Base-by-base conservation (phyloP, 169 alveolate species). In the Cryptosporidium meleagridis region DNA sequence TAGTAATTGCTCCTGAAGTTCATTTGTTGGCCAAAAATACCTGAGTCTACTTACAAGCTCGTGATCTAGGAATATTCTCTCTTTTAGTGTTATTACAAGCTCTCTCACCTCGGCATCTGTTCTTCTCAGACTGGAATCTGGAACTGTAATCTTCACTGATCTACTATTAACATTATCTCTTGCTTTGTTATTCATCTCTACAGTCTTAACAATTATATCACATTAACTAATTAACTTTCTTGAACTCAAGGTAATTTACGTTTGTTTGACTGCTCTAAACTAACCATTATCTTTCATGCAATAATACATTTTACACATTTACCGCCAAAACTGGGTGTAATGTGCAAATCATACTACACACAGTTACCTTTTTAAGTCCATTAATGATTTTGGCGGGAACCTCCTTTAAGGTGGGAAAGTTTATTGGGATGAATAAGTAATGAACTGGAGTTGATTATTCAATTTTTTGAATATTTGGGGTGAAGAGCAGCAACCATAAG, bases 71-170 rank as follows among this genome's bases (percentile, higher is more conserved):
- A 62, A 80, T n/a, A 80, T 80, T 44, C 89, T 59, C 70, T 80
- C 89, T 18, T 80, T 80, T 73, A 80, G 2, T 4, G 69, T 18
- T 9, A 59, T 44, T 18, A 80, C 80, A 12, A 80, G 51, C 70
- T 65, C 89, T 37, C 89, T 80, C 31, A 80, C 89, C 14, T 80
- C 89, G 4, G 18, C 12, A 18, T 80, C 89, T 62, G 89, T 80
- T 29, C 89, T 59, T 23, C 89, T 80, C 55, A 80, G 62, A 16
- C 51, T 62, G 9, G 89, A 80, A 48, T 80, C 89, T 26, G 89
- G 89, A 45, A 80, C 89, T 61, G 89, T 80, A 23, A 80, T 80
- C 70, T 65, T 80, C 14, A 80, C 75, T n/a, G 89, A 33, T 48
- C 89, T 80, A 37, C n/a, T 80, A 21, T 80, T 80, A 23, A 80